Evolutionary conservation across 805 yeast species (phyloP), one percentile per base, ranked within the genome.

Genomic region (Barnettozyma siamensis): DNA sequence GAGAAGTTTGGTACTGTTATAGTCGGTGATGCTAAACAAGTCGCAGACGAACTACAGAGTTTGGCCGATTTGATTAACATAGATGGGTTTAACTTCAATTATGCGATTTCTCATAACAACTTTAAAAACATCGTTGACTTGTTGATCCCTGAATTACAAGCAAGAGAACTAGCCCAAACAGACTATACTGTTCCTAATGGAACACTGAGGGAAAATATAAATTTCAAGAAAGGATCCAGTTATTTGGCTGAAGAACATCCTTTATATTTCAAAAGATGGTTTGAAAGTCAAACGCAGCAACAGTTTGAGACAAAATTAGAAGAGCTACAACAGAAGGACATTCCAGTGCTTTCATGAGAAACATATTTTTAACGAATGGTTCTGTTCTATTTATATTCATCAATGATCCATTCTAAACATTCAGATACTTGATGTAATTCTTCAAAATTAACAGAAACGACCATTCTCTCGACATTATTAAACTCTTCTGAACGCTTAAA

Each of bases 321-420:
- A 20, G 26, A 27, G n/a, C 10, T 36, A 20, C 21, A 36, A 15
- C 29, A 23, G 12, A 13, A 24, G 15, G 39, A 36, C 21, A 5
- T 36, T 20, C 33, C 33, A 11, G 33, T 29, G 13, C 23, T 5
- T 18, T 13, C 19, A 28, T 4, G 2, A 17, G 27, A 33, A n/a
- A n/a, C n/a, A n/a, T n/a, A n/a, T n/a, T n/a, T n/a, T n/a, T n/a
- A n/a, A n/a, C n/a, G n/a, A n/a, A n/a, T n/a, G n/a, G n/a, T n/a
- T n/a, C n/a, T n/a, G n/a, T n/a, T n/a, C 27, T 43, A 40, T 31
- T 36, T 37, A 9, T 46, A 35, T 16, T 43, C 38, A 19, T 59
- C 51, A 2, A 77, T 56, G 1, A 77, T 61, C 83, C 83, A 78
- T 35, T 66, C 68, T 33, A 78, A 53, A 49, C 83, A 76, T 50